Evolutionary conservation across 495 filamentous ascomycete genomes (phyloP).

Genomic region (Zalerion maritima): DNA sequence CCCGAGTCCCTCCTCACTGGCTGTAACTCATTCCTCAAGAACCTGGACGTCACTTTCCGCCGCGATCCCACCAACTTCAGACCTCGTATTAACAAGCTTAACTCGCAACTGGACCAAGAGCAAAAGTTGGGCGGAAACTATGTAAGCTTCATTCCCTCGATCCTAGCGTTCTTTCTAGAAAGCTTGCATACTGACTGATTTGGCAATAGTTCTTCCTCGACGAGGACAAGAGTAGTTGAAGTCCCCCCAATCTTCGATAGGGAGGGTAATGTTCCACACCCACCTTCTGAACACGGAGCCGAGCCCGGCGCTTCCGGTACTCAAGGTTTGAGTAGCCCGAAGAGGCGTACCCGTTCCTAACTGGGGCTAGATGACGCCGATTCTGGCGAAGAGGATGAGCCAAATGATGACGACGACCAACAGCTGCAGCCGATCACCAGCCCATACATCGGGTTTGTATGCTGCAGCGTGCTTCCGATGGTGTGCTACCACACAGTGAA

Average conservation of each 20-base stretch:
- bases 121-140: constrained; percentile 91
- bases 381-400: constrained; percentile 28
- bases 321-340: constrained; percentile 17
- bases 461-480: no score
- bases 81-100: constrained; percentile 93
- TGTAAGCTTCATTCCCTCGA: constrained; percentile 35
- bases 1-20: constrained; percentile 89
- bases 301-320: constrained; percentile 29
- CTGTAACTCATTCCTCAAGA: constrained; percentile 93
- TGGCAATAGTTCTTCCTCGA: constrained; percentile 69
- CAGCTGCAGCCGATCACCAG: no score
- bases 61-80: constrained; percentile 92
- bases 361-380: constrained; percentile 18
- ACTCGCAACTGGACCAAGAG: constrained; percentile 91
- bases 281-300: constrained; percentile 19
- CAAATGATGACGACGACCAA: no score
- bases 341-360: constrained; percentile 14
- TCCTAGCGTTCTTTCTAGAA: constrained; percentile 3
- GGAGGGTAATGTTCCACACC: constrained; percentile 16
- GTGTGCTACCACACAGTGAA: no score
- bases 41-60: constrained; percentile 92
- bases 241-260: no score
- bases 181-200: constrained; percentile 8
- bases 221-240: constrained; percentile 61
- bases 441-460: no score